Base-by-base conservation (phyloP, 140 eudicot genomes). In the Ambrosia hybrid region DNA sequence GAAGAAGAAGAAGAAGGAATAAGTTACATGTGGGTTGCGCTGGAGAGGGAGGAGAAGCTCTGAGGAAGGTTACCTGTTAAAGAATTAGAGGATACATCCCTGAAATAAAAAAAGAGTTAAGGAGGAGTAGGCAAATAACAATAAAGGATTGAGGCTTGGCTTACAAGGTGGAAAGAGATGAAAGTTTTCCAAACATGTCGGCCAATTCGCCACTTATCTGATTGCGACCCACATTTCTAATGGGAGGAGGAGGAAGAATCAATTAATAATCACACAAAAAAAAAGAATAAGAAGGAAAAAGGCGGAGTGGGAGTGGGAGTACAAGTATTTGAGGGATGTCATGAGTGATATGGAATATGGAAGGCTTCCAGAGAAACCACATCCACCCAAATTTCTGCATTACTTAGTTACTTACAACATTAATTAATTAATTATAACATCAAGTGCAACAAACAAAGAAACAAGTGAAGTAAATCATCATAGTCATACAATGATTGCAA, bases 21-120 rank as follows among this genome's bases (percentile, higher is more conserved):
- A 37, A 76, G 97, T 86, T 79, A 90, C 99, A 94, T 84, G 71
- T 85, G 68, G 9, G 43, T 81, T 48, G 85, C 76, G 68, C 89
- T 91, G 1, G 95, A 76, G 61, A 90, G 83, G 1, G 78, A 82
- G 75, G 84, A 79, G 70, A 90, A 82, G 78, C 90, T 86, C 70
- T 78, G 55, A 69, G 99, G 96, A 84, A 94, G 97, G 58, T 83
- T 36, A 14, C 91, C 99, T 2, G 96, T 76, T 53, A 94, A 8
- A 56, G 80, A 9, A 83, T 91, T 94, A 26, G 67, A 84, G 51
- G 99, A 94, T 71, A 94, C 70, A 80, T 91, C 97, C 96, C 99
- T 94, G 85, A 81, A 26, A 26, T 26, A 3, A 57, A 57, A 5
- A 43, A 43, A 43, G 9, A 43, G 11, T 43, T 43, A 5, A 30